phyloP scores from a whole-genome alignment of 768 basidiomycete genomes.

The Leccinum barrowsii region DNA sequence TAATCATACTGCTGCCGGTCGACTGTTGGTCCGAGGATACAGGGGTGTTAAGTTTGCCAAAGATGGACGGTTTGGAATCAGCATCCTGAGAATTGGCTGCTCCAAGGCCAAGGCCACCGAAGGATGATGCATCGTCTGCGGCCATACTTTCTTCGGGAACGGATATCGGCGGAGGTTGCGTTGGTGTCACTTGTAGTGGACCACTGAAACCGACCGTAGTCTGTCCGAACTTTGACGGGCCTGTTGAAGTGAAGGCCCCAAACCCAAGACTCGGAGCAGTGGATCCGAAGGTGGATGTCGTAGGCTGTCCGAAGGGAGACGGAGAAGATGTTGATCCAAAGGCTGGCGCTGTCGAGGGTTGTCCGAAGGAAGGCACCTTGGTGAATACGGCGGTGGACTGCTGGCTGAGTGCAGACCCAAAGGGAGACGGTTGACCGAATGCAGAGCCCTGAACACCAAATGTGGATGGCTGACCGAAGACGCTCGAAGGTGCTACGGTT shows the following conservation, averaged over 20 bases:
- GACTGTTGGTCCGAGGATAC: conserved; percentile 12
- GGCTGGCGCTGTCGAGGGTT: conserved; percentile 6
- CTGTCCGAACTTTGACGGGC: conserved; percentile 32
- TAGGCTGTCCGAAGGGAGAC: neutral
- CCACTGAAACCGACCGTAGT: conserved; percentile 22
- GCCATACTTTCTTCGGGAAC: conserved; percentile 32
- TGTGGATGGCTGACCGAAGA: conserved; percentile 34
- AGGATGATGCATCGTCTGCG: conserved; percentile 28
- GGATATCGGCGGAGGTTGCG: conserved; percentile 1
- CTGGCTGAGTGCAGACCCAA: conserved; percentile 17
- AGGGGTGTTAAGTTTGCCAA: conserved; percentile 25
- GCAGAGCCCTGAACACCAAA: conserved; percentile 23
- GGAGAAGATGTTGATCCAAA: conserved; percentile 13
- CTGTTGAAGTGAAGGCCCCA: conserved; percentile 31
- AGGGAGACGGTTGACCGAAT: conserved; percentile 33
- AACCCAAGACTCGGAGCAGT: conserved; percentile 25
- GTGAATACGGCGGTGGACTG: conserved; percentile 24
- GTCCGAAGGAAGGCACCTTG: conserved; percentile 21
- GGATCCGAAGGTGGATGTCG: conserved; percentile 21
- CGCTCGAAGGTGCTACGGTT: conserved; percentile 30
- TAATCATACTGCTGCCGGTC: conserved; percentile 24
- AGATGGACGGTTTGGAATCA: conserved; percentile 30
- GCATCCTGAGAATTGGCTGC: conserved; percentile 19
- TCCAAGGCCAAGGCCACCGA: conserved; percentile 34
- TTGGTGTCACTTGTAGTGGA: conserved; percentile 6